A percentile compares a stretch with the other conserved stretches of the same genome.
Evolutionary conservation across 306 rosid species (phyloP).

Genomic region (Cicer cuneatum): DNA sequence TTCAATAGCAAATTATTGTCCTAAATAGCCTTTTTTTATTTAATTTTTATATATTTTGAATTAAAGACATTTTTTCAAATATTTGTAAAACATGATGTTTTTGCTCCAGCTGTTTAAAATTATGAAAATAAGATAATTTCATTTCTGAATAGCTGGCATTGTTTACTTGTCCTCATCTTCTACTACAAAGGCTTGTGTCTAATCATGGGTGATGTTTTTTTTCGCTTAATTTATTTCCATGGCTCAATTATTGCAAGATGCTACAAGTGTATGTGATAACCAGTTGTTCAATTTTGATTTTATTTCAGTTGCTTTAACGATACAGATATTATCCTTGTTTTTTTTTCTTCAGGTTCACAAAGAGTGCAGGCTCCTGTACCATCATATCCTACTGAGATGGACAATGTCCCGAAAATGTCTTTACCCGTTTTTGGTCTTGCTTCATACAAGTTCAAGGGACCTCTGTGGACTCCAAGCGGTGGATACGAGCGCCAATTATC

Average conservation of each 20-base stretch:
- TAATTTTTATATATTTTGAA: not conserved
- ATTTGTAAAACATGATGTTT: not conserved
- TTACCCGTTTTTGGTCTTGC: slow-evolving; percentile 89
- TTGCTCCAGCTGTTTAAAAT: not conserved
- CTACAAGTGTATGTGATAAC: not conserved
- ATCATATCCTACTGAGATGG: slow-evolving; percentile 51
- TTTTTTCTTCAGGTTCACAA: slow-evolving; percentile 63
- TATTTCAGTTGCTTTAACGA: slow-evolving; percentile 18
- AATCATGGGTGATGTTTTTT: slow-evolving; percentile 22
- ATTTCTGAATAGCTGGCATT: slow-evolving; percentile 21
- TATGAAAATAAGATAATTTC: not conserved
- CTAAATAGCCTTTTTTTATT: not conserved
- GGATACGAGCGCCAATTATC: slow-evolving; percentile 67
- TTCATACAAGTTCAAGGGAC: slow-evolving; percentile 85
- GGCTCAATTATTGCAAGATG: slow-evolving; percentile 12
- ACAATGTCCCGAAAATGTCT: slow-evolving; percentile 57
- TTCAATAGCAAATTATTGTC: not conserved
- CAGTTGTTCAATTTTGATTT: slow-evolving; percentile 17
- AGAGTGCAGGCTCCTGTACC: slow-evolving; percentile 49
- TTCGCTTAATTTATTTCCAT: slow-evolving; percentile 13
- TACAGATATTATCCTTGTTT: slow-evolving; percentile 25
- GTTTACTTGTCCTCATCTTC: slow-evolving; percentile 1
- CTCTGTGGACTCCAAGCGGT: slow-evolving; percentile 84
- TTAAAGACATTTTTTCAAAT: not conserved
- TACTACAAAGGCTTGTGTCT: not conserved